A percentile compares a stretch with the other conserved stretches of the same genome.
phyloP scores from a whole-genome alignment of 2,329 filamentous ascomycete genomes.

The Neonectria punicea region DNA sequence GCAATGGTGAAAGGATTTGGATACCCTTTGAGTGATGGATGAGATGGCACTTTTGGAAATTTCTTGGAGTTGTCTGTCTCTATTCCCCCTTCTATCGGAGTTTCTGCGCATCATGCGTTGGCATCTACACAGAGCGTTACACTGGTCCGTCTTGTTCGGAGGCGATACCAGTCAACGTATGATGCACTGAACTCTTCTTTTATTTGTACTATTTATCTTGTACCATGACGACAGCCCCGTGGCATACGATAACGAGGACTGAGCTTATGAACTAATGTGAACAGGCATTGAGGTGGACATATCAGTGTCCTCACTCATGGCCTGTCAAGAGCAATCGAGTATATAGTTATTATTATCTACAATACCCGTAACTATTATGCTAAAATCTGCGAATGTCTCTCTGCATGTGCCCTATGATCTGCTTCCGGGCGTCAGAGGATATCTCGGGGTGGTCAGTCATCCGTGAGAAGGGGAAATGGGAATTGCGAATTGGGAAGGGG shows the following conservation, averaged over 20 bases:
- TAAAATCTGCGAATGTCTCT: neutral
- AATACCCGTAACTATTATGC: neutral
- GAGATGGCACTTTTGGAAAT: neutral
- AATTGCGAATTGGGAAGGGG: neutral
- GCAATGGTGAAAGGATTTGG: constrained; percentile 4
- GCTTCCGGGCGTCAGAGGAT: neutral
- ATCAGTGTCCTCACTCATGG: neutral
- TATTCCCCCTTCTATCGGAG: neutral
- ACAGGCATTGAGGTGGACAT: neutral
- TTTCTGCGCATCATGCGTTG: constrained; percentile 3
- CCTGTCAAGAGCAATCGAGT: constrained; percentile 13
- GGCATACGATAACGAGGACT: constrained; percentile 8
- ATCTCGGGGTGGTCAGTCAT: neutral
- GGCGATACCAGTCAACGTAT: neutral
- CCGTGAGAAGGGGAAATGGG: neutral
- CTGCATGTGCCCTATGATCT: neutral
- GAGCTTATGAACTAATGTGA: constrained; percentile 17
- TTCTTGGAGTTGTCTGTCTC: constrained; percentile 1
- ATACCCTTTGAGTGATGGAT: constrained; percentile 17
- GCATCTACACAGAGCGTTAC: neutral
- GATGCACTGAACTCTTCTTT: constrained; percentile 7
- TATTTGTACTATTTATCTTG: neutral
- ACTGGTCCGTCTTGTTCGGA: neutral
- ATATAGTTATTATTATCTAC: constrained; percentile 4
- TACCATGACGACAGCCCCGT: constrained; percentile 10